A percentile compares a stretch with the other conserved stretches of the same genome.
Conservation (phyloP, 2,329 filamentous ascomycete genomes). For the Calonectria hongkongensis region DNA sequence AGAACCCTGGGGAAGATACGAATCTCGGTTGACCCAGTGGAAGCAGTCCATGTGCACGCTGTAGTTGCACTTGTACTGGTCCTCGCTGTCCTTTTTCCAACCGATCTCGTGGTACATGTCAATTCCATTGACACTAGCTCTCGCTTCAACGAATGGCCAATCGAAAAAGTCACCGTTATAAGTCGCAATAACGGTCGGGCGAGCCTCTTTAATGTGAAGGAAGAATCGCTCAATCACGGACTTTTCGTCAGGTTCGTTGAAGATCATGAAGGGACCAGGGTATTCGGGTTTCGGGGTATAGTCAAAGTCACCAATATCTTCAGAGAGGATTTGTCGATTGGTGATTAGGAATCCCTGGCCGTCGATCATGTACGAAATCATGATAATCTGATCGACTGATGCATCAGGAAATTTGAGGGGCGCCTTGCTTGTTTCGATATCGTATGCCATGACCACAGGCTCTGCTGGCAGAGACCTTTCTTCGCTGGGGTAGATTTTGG, state of each 20-base stretch:
- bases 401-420: constrained; percentile 98
- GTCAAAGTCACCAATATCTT: constrained; percentile 98
- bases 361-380: constrained; percentile 99
- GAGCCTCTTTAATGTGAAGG: constrained; percentile 93
- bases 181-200: constrained; percentile 98
- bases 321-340: constrained; percentile 97
- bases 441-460: constrained; percentile 98
- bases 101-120: constrained; percentile 99
- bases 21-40: constrained; percentile 99
- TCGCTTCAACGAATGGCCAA: constrained; percentile 98
- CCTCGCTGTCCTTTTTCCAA: constrained; percentile 95
- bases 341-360: constrained; percentile 98
- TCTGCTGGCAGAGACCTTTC: constrained; percentile 93
- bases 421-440: constrained; percentile 98
- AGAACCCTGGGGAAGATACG: constrained; percentile 97
- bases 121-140: constrained; percentile 94
- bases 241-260: constrained; percentile 97
- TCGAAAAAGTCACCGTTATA: constrained; percentile 99
- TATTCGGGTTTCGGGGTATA: constrained; percentile 99
- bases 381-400: constrained; percentile 97
- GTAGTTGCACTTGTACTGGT: constrained; percentile 96
- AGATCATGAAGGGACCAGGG: constrained; percentile 95
- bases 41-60: constrained; percentile 99
- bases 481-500: constrained; percentile 89
- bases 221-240: constrained; percentile 93